Evolutionary conservation across 805 yeast genomes (phyloP).

Genomic region (Starmerella geochares): DNA sequence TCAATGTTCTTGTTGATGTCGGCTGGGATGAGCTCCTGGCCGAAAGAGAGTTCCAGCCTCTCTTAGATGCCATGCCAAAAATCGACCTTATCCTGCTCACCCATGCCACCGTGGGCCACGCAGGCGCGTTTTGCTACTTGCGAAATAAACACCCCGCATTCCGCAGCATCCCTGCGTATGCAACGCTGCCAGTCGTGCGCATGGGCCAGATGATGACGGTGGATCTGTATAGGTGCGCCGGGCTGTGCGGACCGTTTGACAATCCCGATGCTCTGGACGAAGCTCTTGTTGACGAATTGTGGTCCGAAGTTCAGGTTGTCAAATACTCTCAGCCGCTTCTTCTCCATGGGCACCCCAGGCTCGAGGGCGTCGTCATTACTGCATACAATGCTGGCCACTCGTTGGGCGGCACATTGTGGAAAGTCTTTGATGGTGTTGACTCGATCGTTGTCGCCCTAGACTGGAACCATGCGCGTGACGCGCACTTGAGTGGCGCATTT

Average conservation of each 20-base stretch:
- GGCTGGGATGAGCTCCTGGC: conserved; percentile 34
- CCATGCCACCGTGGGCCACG: conserved; percentile 68
- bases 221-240: conserved; percentile 66
- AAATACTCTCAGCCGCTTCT: conserved; percentile 63
- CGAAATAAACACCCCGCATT: conserved; percentile 48
- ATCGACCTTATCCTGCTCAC: conserved; percentile 70
- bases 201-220: conserved; percentile 76
- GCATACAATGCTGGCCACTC: conserved; percentile 89
- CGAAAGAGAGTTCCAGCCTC: conserved; percentile 16
- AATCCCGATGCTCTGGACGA: conserved; percentile 45
- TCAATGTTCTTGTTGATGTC: conserved; percentile 32
- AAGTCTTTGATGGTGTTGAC: conserved; percentile 60
- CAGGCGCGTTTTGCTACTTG: conserved; percentile 69
- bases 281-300: conserved; percentile 67
- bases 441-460: conserved; percentile 78
- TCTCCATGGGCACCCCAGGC: conserved; percentile 14
- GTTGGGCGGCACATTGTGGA: conserved; percentile 89
- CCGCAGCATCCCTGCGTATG: conserved; percentile 60
- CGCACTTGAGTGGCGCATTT: conserved; percentile 67
- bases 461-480: conserved; percentile 91
- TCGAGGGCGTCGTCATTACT: conserved; percentile 41
- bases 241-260: conserved; percentile 61
- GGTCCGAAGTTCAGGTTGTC: conserved; percentile 57
- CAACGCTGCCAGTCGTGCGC: conserved; percentile 83
- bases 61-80: conserved; percentile 37